A percentile compares a stretch with the other conserved stretches of the same genome.
These are phyloP conservation scores for Lophiotrema nucula DNA, from an alignment of 495 filamentous ascomycete genomes.

Conservation along the genomic window DNA sequence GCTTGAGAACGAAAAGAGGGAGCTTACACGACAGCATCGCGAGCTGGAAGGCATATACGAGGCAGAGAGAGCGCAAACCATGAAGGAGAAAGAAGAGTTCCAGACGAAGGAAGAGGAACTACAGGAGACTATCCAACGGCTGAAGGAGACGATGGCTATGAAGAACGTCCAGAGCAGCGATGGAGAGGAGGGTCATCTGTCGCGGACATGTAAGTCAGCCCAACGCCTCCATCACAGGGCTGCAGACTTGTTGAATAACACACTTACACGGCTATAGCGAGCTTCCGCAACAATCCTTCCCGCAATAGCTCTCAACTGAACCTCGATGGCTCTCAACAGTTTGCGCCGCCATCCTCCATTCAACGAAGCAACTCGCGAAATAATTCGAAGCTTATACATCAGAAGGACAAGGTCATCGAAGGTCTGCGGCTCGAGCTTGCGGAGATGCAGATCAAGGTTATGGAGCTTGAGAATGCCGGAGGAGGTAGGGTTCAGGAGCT, in stretches of 20 bases:
- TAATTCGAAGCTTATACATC: conserved; percentile 80
- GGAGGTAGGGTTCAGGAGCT: conserved; percentile 81
- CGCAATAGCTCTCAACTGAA: conserved; percentile 27
- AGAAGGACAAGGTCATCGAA: conserved; percentile 96
- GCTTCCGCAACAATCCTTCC: conserved; percentile 35
- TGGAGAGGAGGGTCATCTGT: conserved; percentile 64
- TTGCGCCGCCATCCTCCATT: conserved; percentile 81
- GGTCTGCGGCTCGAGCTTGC: conserved; percentile 86
- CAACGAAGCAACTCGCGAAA: conserved; percentile 80
- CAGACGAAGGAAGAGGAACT: conserved; percentile 80
- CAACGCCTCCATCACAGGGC: no score
- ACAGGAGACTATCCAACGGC: conserved; percentile 78
- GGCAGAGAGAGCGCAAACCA: conserved; percentile 79
- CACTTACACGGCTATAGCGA: conserved; percentile 31
- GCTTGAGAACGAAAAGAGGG: conserved; percentile 75
- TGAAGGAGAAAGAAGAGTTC: conserved; percentile 88
- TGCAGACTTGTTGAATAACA: not conserved
- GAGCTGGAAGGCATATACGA: conserved; percentile 91
- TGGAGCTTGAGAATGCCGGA: conserved; percentile 89
- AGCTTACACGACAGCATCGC: conserved; percentile 72
- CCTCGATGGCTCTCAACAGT: conserved; percentile 54
- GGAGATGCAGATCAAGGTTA: conserved; percentile 90
- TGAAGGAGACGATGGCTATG: conserved; percentile 83
- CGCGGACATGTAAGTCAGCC: conserved; percentile 64
- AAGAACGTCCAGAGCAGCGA: conserved; percentile 58